Base-by-base conservation (phyloP, 148 eudicot species). In the Persicaria tinctoria region DNA sequence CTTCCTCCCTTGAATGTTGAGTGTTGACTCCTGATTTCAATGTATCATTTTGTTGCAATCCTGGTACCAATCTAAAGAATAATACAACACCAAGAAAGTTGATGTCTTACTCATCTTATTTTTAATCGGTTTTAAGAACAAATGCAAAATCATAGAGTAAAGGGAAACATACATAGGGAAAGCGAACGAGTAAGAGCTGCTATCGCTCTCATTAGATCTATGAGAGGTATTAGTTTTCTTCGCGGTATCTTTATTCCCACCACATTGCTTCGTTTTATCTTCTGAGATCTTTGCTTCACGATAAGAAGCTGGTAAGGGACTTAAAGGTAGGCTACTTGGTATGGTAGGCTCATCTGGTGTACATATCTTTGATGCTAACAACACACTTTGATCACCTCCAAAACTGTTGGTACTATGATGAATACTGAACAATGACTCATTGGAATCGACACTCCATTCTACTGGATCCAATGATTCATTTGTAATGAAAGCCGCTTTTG, bases 81-180 rank as follows among this genome's bases (percentile, higher is more conserved):
- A 63, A 63, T 27, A 5, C n/a, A 20, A 18, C 4, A 59, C 38
- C 20, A 3, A 59, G 20, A 17, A 6, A 59, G 38, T 59, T 4
- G 38, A 18, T 2, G 4, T 54, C 23, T 53, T 12, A 2, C 13
- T 16, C n/a, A 1, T 5, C 17, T 51, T 51, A 5, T 3, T 12
- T 51, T 2, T 5, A 13, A 14, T 1, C 4, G 5, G 5, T 55
- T 32, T 32, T 32, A 32, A 32, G 41, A 32, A 6, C 16, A 55
- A 55, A 32, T 32, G 41, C 41, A 32, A 32, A 32, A 32, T 5
- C 20, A 56, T 1, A 46, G 11, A 54, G 45, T 5, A 74, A 27
- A 9, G 8, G 18, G 46, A n/a, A 11, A 49, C 87, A 84, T 78
- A 84, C 91, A 76, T 68, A n/a, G 87, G 84, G 23, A 78, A 78